Evolutionary conservation across 306 rosid species (phyloP), one percentile per base, ranked within the genome.

Genomic region (Cyclanthera cordifolia): DNA sequence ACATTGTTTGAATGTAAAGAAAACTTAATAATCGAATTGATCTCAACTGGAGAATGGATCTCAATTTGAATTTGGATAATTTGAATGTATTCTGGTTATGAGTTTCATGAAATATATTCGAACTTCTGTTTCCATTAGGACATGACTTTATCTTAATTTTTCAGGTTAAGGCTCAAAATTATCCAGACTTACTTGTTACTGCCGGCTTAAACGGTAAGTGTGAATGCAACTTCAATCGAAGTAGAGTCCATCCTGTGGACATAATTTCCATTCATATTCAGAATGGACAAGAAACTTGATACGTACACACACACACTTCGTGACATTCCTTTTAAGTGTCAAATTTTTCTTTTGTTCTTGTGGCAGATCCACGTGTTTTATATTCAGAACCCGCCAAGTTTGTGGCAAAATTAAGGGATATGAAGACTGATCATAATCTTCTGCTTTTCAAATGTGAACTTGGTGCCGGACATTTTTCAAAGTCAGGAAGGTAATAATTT

Each of bases 361-460:
- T 30, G 71, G 81, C 83, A 91, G 97, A 91, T 83, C 95, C 97
- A 11, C 87, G 97, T 34, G 96, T 91, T 71, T 0, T 89, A 80
- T 88, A 91, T 82, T 91, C 95, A 47, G 97, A 92, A 81, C 89
- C 96, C 72, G 89, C 96, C 5, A 89, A 92, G 78, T 92, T 78
- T 75, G 96, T 92, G 72, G 92, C 97, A 20, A 92, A 92, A 84
- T 73, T 92, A 73, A 87, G 97, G 79, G 95, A 81, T 55, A 50
- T 65, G 84, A 89, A 89, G 88, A 92, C 92, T 1, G 95, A 85
- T 79, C 78, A 81, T 30, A 92, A 84, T 71, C 72, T 75, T 30
- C 79, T 89, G 57, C 68, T 92, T 69, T 92, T 92, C 69, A 92
- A 92, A 85, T 92, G 97, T 67, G 95, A 92, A 77, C 80, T 92